phyloP scores from a whole-genome alignment of 2,329 filamentous ascomycete species.

The Colletotrichum plurivorum region DNA sequence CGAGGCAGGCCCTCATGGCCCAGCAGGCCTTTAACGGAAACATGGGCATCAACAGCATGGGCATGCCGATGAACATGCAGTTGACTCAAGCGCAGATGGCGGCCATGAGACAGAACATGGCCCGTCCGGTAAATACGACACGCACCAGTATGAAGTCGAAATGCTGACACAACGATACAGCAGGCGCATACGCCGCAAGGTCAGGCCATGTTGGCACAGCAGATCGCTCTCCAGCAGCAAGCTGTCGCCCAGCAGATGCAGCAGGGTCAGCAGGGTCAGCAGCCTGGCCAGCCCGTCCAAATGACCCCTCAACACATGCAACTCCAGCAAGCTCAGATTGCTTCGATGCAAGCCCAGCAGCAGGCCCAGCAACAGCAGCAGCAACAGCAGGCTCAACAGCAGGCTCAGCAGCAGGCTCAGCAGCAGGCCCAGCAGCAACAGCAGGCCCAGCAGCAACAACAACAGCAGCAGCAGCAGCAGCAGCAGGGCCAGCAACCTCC shows the following conservation, averaged over 20 bases:
- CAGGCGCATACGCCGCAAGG: slow-evolving; percentile 44
- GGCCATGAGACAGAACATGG: slow-evolving; percentile 62
- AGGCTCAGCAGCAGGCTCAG: slow-evolving; percentile 52
- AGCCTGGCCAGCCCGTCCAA: slow-evolving; percentile 62
- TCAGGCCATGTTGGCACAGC: slow-evolving; percentile 61
- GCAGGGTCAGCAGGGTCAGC: slow-evolving; percentile 57
- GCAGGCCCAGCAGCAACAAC: slow-evolving; percentile 51
- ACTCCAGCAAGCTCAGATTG: slow-evolving; percentile 60
- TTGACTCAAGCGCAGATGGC: slow-evolving; percentile 67
- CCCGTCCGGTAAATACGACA: slow-evolving; percentile 55
- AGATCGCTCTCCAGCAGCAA: slow-evolving; percentile 61
- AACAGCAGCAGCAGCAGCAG: slow-evolving; percentile 51
- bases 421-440: slow-evolving; percentile 54
- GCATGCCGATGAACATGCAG: slow-evolving; percentile 66
- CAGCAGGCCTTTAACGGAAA: slow-evolving; percentile 66
- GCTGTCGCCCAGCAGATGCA: slow-evolving; percentile 50
- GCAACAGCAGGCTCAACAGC: slow-evolving; percentile 50
- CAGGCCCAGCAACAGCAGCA: slow-evolving; percentile 56
- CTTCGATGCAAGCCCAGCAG: slow-evolving; percentile 51
- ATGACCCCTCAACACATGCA: slow-evolving; percentile 64
- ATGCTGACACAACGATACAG: slow-evolving; percentile 4
- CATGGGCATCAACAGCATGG: slow-evolving; percentile 63
- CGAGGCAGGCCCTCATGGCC: slow-evolving; percentile 66
- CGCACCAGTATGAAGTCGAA: neutral
- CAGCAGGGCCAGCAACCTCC: slow-evolving; percentile 49